Conservation (phyloP, 1,284 basidiomycete species). For the Pisolithus thermaeus region DNA sequence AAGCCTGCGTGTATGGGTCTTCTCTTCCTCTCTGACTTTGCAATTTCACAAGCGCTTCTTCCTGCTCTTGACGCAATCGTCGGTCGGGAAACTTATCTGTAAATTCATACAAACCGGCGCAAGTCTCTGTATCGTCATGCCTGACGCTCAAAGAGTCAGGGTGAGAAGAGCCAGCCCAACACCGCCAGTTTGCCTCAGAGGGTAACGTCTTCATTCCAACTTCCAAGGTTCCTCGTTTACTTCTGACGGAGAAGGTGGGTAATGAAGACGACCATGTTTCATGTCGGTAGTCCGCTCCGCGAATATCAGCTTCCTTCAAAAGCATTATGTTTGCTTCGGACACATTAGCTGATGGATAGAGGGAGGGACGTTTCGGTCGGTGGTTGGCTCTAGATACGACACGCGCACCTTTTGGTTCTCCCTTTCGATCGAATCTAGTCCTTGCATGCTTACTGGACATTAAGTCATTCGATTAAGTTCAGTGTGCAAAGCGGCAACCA, state of each 20-base stretch:
- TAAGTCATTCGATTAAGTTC: too few species aligned
- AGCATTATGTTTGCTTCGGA: slow-evolving; percentile 52
- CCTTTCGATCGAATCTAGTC: too few species aligned
- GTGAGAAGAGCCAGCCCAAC: slow-evolving; percentile 51
- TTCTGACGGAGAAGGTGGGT: slow-evolving; percentile 17
- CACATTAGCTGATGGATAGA: slow-evolving; percentile 42
- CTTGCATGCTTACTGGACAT: too few species aligned
- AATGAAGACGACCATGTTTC: slow-evolving; percentile 47
- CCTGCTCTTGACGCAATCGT: too few species aligned
- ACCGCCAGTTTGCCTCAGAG: slow-evolving; percentile 37
- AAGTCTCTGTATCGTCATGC: slow-evolving; percentile 24
- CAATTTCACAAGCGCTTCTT: too few species aligned
- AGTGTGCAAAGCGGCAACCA: too few species aligned
- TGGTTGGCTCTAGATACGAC: too few species aligned
- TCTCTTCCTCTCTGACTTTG: too few species aligned
- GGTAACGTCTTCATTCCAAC: slow-evolving; percentile 60
- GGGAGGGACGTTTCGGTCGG: slow-evolving; percentile 4
- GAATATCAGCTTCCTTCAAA: slow-evolving; percentile 44
- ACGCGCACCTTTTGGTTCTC: too few species aligned
- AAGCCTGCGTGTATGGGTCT: too few species aligned
- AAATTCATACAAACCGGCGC: slow-evolving; percentile 1
- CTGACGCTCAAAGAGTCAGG: slow-evolving; percentile 53
- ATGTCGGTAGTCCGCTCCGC: slow-evolving; percentile 52
- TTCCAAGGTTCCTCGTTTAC: slow-evolving; percentile 43
- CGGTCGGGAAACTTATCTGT: not conserved